phyloP scores from a whole-genome alignment of 441 rosid genomes.

The Metrosideros polymorpha region DNA sequence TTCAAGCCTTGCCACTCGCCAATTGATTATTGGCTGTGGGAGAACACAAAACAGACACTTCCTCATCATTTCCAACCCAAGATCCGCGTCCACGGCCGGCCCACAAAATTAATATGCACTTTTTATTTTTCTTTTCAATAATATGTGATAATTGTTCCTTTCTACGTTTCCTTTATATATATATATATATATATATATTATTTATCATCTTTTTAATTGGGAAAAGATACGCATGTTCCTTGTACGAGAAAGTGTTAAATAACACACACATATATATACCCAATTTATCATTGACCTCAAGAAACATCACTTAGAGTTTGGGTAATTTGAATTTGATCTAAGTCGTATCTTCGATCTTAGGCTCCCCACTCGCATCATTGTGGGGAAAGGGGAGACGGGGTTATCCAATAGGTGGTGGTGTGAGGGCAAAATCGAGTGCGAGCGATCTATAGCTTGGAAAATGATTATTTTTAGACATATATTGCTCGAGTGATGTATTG shows the following conservation, averaged over 20 bases:
- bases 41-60: neutral
- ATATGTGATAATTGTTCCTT: neutral
- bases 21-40: rapidly evolving
- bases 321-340: rapidly evolving
- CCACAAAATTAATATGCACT: neutral
- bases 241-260: neutral
- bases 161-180: rapidly evolving
- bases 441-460: neutral
- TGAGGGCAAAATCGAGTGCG: rapidly evolving
- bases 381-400: rapidly evolving
- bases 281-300: too few species aligned
- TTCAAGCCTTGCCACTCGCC: neutral
- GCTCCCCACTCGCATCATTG: neutral
- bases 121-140: neutral
- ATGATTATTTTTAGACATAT: rapidly evolving
- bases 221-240: neutral
- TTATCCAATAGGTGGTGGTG: neutral
- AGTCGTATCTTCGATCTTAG: neutral
- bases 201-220: neutral
- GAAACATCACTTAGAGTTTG: neutral
- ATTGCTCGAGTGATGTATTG: too few species aligned
- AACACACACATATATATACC: neutral
- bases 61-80: neutral
- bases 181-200: too few species aligned
- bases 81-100: neutral